phyloP scores from a whole-genome alignment of 2,329 filamentous ascomycete genomes.

The Epichloe glyceriae region DNA sequence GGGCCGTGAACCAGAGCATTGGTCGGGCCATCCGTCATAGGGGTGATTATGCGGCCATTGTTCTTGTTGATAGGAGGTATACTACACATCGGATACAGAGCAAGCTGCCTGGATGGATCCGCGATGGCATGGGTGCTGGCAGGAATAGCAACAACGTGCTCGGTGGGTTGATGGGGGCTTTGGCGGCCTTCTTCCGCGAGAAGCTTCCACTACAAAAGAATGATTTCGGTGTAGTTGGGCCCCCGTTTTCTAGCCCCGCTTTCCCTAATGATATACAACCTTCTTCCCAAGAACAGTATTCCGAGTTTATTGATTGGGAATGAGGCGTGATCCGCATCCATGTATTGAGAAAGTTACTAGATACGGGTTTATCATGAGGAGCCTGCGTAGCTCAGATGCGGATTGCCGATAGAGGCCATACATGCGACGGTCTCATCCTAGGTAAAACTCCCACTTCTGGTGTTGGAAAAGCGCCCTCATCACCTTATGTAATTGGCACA shows the following conservation, averaged over 20 bases:
- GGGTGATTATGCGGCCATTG: slow-evolving; percentile 79
- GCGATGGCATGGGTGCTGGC: slow-evolving; percentile 45
- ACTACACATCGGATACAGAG: slow-evolving; percentile 55
- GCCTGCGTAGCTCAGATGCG: too few relatives aligned
- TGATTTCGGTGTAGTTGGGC: not conserved
- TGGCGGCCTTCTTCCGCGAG: slow-evolving; percentile 44
- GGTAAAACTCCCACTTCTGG: too few relatives aligned
- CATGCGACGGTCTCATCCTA: too few relatives aligned
- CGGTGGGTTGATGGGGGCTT: slow-evolving; percentile 43
- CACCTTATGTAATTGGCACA: too few relatives aligned
- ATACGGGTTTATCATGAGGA: too few relatives aligned
- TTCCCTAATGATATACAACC: too few relatives aligned
- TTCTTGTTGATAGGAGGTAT: slow-evolving; percentile 75
- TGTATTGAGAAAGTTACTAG: too few relatives aligned
- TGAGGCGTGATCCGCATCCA: too few relatives aligned
- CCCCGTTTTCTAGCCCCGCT: not conserved
- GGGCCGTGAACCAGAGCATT: slow-evolving; percentile 93
- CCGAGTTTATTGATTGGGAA: too few relatives aligned
- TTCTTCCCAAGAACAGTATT: too few relatives aligned
- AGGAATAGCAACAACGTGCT: slow-evolving; percentile 27
- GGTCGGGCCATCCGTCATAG: slow-evolving; percentile 82
- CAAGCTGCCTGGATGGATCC: slow-evolving; percentile 87
- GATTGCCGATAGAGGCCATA: too few relatives aligned
- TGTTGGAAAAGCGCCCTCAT: too few relatives aligned
- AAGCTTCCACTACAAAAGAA: slow-evolving; percentile 22